Base-by-base conservation (phyloP, 768 basidiomycete genomes). In the Neoboletus subvelutipes region DNA sequence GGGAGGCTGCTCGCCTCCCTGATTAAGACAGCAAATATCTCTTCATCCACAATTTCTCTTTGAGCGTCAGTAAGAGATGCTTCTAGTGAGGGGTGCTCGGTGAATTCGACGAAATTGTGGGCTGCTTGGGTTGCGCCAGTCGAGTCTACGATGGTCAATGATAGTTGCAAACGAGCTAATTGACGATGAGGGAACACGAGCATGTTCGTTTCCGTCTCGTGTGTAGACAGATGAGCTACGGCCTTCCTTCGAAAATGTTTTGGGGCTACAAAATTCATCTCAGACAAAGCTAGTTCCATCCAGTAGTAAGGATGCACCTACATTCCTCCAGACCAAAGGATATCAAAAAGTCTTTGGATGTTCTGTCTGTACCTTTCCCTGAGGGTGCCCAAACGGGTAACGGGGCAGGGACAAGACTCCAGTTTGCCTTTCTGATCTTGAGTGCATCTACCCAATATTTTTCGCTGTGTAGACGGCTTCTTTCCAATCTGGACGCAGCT, bases 361-460 rank as follows among this genome's bases (percentile, higher is more conserved):
- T 87, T 72, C 83, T 86, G 65, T 92, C 91, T 9, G 86, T 83
- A 28, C 88, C 88, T 71, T 90, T 90, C 15, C 87, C 90, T 0
- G 78, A 84, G 1, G 84, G 75, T 26, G 86, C 80, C 39, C 89
- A 90, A 40, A 76, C 73, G 15, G 88, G 90, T 39, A 92, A 78
- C 24, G 91, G 90, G 10, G 90, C 88, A 33, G 90, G 88, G 42
- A 87, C 81, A 34, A 94, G 73, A 15, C 87, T 81, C 92, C 92
- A 94, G 62, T 94, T 93, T 9, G 79, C 84, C 64, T 82, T 74
- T 59, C 92, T 77, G 45, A 90, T 85, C 67, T 83, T 87, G 45
- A 94, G 76, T 4, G 92, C 92, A 67, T 92, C 84, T 8, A 85
- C 77, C 92, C 92, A 94, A 63, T 92, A 92, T 57, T 77, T 83